Percentiles rank a stretch among this genome's conserved stretches.
These are phyloP conservation scores for Botrytis medusae DNA, from an alignment of 2,329 filamentous ascomycete species.

Conservation along the genomic window DNA sequence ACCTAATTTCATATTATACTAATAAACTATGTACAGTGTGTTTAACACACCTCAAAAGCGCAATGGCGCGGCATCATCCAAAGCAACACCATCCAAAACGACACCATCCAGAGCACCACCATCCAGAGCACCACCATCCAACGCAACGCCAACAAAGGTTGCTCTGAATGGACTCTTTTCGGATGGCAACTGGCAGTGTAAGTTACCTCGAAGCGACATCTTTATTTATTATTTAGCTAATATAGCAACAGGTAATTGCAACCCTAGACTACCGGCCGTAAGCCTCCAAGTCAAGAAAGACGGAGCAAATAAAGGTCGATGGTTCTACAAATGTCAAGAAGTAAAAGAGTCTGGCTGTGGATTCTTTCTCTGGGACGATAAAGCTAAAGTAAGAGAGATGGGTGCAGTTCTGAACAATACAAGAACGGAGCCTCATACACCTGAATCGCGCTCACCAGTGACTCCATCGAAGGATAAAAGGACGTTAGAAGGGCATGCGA, in stretches of 20 bases:
- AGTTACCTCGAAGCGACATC: background rate
- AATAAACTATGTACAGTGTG: background rate
- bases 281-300: slow-evolving; percentile 48
- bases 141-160: slow-evolving; percentile 8
- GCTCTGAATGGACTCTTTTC: slow-evolving; percentile 24
- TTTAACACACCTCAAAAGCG: slow-evolving; percentile 20
- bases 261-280: slow-evolving; percentile 23
- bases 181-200: slow-evolving; percentile 24
- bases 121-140: slow-evolving; percentile 8
- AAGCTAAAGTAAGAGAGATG: slow-evolving; percentile 49
- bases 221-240: too few species aligned
- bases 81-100: background rate
- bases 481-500: slow-evolving; percentile 25
- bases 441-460: slow-evolving; percentile 17
- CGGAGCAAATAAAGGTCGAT: slow-evolving; percentile 50
- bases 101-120: slow-evolving; percentile 1
- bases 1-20: background rate
- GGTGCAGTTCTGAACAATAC: slow-evolving; percentile 47
- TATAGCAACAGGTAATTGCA: slow-evolving; percentile 22
- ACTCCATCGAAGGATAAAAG: slow-evolving; percentile 27
- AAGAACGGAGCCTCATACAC: slow-evolving; percentile 43
- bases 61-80: slow-evolving; percentile 6
- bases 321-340: slow-evolving; percentile 55
- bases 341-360: slow-evolving; percentile 48
- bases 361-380: slow-evolving; percentile 59